A percentile compares a stretch with the other conserved stretches of the same genome.
These are phyloP conservation scores for Nitzschia putrida DNA, from an alignment of 108 stramenopile genomes.

Conservation along the genomic window DNA sequence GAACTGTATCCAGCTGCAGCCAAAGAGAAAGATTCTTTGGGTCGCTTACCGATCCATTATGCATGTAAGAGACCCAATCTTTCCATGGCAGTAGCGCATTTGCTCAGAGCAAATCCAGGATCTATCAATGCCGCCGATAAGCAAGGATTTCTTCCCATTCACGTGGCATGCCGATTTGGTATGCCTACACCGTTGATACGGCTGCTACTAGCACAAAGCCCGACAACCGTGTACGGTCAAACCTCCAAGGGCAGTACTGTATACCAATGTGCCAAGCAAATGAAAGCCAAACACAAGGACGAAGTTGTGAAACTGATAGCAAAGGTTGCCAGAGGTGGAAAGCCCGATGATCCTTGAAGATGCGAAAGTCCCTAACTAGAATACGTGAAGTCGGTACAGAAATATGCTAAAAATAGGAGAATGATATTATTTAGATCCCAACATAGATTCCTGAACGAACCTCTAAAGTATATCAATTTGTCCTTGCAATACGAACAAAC, in stretches of 20 bases:
- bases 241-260: constrained; percentile 6
- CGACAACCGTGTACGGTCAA: background rate
- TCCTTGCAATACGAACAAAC: too few relatives aligned
- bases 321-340: too few relatives aligned
- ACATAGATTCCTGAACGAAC: too few relatives aligned
- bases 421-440: too few relatives aligned
- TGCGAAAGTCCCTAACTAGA: too few relatives aligned
- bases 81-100: background rate
- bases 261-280: background rate
- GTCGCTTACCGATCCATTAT: constrained; percentile 18
- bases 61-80: background rate
- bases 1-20: constrained; percentile 4
- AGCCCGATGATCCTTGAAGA: too few relatives aligned
- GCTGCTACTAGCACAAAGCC: background rate
- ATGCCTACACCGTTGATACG: constrained; percentile 6
- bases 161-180: constrained; percentile 13
- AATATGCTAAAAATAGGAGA: too few relatives aligned
- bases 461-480: too few relatives aligned
- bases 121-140: background rate
- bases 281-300: background rate
- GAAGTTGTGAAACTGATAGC: background rate
- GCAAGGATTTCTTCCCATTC: constrained; percentile 16
- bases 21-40: constrained; percentile 5
- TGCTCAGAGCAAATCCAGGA: constrained; percentile 10
- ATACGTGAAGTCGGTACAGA: too few relatives aligned